Base-by-base conservation (phyloP, 768 basidiomycete species). In the Suillus ampliporus region DNA sequence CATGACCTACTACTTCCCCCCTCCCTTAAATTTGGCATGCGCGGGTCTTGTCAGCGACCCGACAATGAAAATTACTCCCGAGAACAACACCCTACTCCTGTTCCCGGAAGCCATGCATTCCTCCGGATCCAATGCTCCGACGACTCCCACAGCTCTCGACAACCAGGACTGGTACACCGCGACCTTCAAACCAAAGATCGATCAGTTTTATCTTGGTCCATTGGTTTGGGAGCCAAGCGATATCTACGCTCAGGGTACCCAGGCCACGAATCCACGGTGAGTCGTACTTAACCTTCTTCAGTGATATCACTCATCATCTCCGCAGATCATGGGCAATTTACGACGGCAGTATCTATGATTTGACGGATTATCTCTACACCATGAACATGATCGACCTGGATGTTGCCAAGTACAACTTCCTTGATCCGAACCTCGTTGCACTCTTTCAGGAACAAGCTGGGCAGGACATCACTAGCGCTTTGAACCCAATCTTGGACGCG, bases 321-420 rank as follows among this genome's bases (percentile, higher is more conserved):
- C 64, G 15, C 58, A 80, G 88, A 64, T 78, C 79, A 61, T 88
- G 89, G 86, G 89, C 77, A 0, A 82, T 89, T 57, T 89, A 85
- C 74, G 75, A 89, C 15, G 77, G 76, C 61, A 73, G 73, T 37
- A 73, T 91, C 37, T 91, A 86, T 72, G 89, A 90, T 67, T 68
- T 90, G 37, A 84, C 86, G 13, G 86, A 90, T 73, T 91, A 91
- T 71, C 78, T 90, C 66, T 81, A 85, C 69, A 90, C 89, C 0
- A 69, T 83, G 67, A 65, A 72, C n/a, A 77, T 75, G 43, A 81
- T 82, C 61, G 77, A 76, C 48, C 77, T 76, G 54, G 78, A 78
- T 23, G 71, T 77, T 40, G 70, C 80, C 6, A 68, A 78, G 59
- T 89, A 85, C 76, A 50, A 70, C 21, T 91, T 89, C 78, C 66